A percentile compares a stretch with the other conserved stretches of the same genome.
phyloP scores from a whole-genome alignment of 2,329 filamentous ascomycete genomes.

The Paecilomyces variotii region DNA sequence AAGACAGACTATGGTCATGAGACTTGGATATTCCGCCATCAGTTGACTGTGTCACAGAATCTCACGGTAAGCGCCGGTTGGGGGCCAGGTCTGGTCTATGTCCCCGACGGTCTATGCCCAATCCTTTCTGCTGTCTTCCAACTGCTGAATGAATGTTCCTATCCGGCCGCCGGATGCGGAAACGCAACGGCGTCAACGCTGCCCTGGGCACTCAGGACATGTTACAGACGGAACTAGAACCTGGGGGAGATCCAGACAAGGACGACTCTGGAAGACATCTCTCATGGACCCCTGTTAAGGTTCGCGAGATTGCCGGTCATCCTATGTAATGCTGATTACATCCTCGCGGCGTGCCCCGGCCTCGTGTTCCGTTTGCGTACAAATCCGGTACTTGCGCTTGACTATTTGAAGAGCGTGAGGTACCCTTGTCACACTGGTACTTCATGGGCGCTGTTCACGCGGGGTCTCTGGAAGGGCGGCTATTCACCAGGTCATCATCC shows the following conservation, averaged over 20 bases:
- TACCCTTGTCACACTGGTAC: conserved; percentile 6
- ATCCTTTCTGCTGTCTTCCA: not conserved
- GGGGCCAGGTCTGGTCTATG: not conserved
- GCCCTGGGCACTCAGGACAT: not conserved
- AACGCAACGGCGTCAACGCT: not conserved
- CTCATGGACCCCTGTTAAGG: not conserved
- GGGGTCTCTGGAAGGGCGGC: not conserved
- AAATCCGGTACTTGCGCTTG: conserved; percentile 6
- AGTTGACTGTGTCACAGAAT: not conserved
- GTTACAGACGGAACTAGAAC: not conserved
- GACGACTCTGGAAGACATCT: not conserved
- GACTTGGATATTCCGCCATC: not conserved
- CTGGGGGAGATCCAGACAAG: not conserved
- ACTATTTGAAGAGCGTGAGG: conserved; percentile 24
- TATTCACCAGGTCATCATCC: not conserved
- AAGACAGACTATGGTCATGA: not conserved
- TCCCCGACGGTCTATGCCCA: not conserved
- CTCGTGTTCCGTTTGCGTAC: conserved; percentile 24
- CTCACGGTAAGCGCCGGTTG: not conserved
- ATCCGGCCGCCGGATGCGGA: conserved; percentile 6
- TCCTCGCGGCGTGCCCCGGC: conserved; percentile 19
- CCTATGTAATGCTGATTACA: conserved; percentile 27
- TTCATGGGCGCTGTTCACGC: not conserved
- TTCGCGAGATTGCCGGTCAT: not conserved
- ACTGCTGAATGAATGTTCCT: not conserved